A percentile compares a stretch with the other conserved stretches of the same genome.
These are phyloP conservation scores for Tripidium arundinaceum DNA, from an alignment of 202 grass and related monocot species.

Conservation along the genomic window DNA sequence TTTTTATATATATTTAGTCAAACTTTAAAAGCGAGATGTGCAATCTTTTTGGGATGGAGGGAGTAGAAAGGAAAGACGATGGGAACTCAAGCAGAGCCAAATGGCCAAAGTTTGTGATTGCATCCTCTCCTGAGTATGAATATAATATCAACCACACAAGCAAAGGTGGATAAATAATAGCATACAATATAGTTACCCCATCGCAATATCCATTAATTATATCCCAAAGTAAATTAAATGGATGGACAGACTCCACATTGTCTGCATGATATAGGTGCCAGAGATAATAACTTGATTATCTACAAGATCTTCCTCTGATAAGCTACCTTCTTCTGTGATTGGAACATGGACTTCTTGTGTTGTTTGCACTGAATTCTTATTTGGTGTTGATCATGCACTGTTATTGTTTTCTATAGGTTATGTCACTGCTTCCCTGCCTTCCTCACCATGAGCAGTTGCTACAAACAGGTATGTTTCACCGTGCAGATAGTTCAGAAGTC, in stretches of 20 bases:
- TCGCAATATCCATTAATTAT: background rate
- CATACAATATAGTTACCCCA: background rate
- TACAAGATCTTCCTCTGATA: background rate
- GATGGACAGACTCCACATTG: background rate
- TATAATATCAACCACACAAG: slow-evolving; percentile 6
- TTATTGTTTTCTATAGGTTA: slow-evolving; percentile 58
- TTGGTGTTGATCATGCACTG: background rate
- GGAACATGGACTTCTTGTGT: background rate
- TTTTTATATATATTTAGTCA: no score
- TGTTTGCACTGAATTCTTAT: slow-evolving; percentile 13
- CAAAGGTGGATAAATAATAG: background rate
- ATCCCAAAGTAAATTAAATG: background rate
- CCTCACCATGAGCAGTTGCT: slow-evolving; percentile 65
- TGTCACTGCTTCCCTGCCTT: slow-evolving; percentile 79
- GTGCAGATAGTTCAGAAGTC: slow-evolving; percentile 22
- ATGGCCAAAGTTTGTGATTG: background rate
- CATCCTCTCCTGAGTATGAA: background rate
- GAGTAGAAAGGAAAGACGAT: background rate
- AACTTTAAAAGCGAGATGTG: no score
- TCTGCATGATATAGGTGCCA: background rate
- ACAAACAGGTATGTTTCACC: slow-evolving; percentile 70
- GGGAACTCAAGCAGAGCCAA: background rate
- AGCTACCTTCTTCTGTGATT: background rate
- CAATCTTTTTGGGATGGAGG: no score
- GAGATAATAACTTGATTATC: background rate